These are phyloP conservation scores for Coemansia sp. DNA, from an alignment of 192 early-diverging fungal genomes.

Conservation along the genomic window DNA sequence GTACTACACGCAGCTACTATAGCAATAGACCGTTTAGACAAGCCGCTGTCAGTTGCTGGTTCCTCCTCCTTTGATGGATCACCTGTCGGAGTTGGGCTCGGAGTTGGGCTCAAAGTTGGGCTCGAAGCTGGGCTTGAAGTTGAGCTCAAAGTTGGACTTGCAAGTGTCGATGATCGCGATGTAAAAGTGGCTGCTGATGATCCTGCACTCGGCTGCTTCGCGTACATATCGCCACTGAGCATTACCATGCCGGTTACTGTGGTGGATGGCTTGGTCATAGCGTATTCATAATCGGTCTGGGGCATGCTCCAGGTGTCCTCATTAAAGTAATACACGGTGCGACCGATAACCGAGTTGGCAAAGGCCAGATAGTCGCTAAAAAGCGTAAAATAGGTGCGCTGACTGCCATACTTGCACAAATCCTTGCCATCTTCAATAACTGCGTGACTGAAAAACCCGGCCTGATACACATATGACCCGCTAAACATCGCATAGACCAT, in stretches of 20 bases:
- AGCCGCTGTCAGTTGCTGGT: background rate
- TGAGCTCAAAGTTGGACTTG: too few relatives aligned
- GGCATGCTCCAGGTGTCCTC: background rate
- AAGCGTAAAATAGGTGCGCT: constrained; percentile 26
- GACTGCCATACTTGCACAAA: constrained; percentile 9
- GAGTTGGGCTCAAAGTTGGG: too few relatives aligned
- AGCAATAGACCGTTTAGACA: constrained; percentile 1
- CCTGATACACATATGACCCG: constrained; percentile 7
- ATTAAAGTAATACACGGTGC: constrained; percentile 9
- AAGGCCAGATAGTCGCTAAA: constrained; percentile 23
- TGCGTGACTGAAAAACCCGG: constrained; percentile 28
- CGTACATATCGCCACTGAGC: constrained; percentile 3
- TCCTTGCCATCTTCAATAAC: constrained; percentile 6
- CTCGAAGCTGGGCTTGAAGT: background rate
- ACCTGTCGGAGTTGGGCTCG: background rate
- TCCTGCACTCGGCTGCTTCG: background rate
- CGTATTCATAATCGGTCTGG: background rate
- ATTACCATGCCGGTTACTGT: background rate
- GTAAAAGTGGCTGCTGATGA: background rate
- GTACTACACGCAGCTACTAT: constrained; percentile 18
- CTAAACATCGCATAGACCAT: constrained; percentile 13
- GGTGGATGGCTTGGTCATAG: constrained; percentile 6
- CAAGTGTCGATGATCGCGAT: background rate
- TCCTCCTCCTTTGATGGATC: background rate
- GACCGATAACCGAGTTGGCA: constrained; percentile 1